Evolutionary conservation across 768 basidiomycete genomes (phyloP), one percentile per base, ranked within the genome.

Genomic region (Lactarius hengduanensis): DNA sequence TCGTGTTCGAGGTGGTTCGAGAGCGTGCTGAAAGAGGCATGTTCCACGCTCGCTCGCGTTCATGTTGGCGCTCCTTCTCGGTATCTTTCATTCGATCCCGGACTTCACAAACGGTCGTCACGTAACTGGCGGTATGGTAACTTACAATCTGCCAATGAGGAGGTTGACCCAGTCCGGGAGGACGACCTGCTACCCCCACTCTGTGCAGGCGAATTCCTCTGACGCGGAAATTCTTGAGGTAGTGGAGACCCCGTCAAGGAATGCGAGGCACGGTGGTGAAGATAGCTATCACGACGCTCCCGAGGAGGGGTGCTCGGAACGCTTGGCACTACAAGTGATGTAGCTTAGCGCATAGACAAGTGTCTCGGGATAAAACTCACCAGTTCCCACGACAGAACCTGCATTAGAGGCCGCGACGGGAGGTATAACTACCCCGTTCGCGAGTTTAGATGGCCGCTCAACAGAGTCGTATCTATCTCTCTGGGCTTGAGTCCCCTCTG

Each of bases 1-100:
- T 20, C 71, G 74, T 11, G 76, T 77, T 63, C 78, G 78, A 22
- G 72, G 70, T 30, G 74, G 77, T 59, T 74, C 76, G 62, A 68
- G 62, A 64, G 76, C 74, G 22, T 79, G 79, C 67, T 77, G 76
- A 20, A 76, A 70, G 63, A 13, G 78, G 80, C 67, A 77, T 83
- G 55, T 82, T 83, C 86, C 84, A 81, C 56, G 78, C 78, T 57
- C 79, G 79, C 72, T 85, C 83, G 40, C 77, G 82, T 60, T 83
- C 80, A 59, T 75, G 78, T 45, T 68, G 66, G 16, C 59, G 75
- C n/a, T 74, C 77, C 26, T 74, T 74, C 56, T 73, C 74, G 15
- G 70, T 70, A 32, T 77, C 73, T 20, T 47, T 76, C 47, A 75
- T 61, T 30, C 74, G 74, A n/a, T 76, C 74, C 45, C 67, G 71